These are phyloP conservation scores for Solanum phureja DNA, from an alignment of 257 asterid genomes.

Conservation along the genomic window DNA sequence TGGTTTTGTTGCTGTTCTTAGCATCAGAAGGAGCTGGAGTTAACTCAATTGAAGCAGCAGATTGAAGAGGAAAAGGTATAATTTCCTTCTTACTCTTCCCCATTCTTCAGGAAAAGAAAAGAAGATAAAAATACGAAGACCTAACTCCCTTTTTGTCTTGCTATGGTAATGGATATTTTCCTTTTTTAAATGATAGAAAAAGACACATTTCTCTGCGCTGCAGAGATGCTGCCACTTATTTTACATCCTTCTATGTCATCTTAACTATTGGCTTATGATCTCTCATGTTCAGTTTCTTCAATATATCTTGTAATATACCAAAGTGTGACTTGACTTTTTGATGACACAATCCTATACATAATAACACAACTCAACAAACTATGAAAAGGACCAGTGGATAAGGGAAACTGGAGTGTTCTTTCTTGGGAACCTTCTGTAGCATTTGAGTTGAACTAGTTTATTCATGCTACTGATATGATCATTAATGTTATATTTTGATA, in stretches of 20 bases:
- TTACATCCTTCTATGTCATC: background rate
- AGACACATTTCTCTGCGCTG: background rate
- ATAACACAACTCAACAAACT: background rate
- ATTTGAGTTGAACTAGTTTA: background rate
- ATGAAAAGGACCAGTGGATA: background rate
- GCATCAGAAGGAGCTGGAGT: constrained; percentile 85
- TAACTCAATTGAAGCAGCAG: constrained; percentile 57
- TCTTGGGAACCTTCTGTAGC: background rate
- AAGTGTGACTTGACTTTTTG: background rate
- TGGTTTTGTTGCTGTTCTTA: constrained; percentile 22
- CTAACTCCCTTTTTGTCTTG: background rate
- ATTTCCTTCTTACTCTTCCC: background rate
- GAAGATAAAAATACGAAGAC: background rate
- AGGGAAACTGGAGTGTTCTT: background rate
- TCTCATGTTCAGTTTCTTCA: background rate
- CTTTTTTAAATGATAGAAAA: background rate
- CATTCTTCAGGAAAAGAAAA: background rate
- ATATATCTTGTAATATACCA: background rate
- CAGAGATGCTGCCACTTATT: background rate
- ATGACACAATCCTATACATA: background rate
- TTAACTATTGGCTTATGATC: background rate
- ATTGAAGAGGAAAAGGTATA: constrained; percentile 80
- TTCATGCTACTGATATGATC: background rate
- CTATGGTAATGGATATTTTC: background rate
- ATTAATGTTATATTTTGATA: background rate